Evolutionary conservation across 2,329 filamentous ascomycete genomes (phyloP).

Genomic region (Aspergillus niger): DNA sequence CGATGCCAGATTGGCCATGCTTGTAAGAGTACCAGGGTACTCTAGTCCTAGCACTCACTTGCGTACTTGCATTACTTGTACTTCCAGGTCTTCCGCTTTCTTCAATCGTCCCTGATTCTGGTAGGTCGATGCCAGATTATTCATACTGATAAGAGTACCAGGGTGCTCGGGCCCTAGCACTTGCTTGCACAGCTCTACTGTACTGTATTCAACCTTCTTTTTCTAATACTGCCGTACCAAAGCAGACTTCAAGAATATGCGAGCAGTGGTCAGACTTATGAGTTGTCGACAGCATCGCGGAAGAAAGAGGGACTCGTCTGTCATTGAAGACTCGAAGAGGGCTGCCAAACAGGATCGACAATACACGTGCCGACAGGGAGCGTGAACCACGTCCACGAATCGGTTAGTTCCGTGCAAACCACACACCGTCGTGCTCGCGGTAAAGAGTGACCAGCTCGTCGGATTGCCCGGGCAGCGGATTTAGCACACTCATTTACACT

Average conservation of each 20-base stretch:
- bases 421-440: neutral
- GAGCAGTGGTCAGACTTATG: conserved; percentile 43
- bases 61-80: neutral
- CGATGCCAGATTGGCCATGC: neutral
- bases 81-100: neutral
- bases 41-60: neutral
- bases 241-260: conserved; percentile 39
- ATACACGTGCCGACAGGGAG: conserved; percentile 50
- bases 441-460: conserved; percentile 6
- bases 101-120: neutral
- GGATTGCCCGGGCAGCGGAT: conserved; percentile 13
- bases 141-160: neutral
- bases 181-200: neutral
- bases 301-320: conserved; percentile 57
- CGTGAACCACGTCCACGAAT: neutral
- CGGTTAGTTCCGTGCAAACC: neutral
- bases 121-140: neutral
- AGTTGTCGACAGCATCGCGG: conserved; percentile 54
- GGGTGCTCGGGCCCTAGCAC: neutral
- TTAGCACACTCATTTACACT: conserved; percentile 6
- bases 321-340: conserved; percentile 50
- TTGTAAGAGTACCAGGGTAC: neutral
- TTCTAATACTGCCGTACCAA: conserved; percentile 42
- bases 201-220: conserved; percentile 56
- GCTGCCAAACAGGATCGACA: conserved; percentile 52